A percentile compares a stretch with the other conserved stretches of the same genome.
phyloP scores from a whole-genome alignment of 2,329 filamentous ascomycete genomes.

The Fusarium sp. region DNA sequence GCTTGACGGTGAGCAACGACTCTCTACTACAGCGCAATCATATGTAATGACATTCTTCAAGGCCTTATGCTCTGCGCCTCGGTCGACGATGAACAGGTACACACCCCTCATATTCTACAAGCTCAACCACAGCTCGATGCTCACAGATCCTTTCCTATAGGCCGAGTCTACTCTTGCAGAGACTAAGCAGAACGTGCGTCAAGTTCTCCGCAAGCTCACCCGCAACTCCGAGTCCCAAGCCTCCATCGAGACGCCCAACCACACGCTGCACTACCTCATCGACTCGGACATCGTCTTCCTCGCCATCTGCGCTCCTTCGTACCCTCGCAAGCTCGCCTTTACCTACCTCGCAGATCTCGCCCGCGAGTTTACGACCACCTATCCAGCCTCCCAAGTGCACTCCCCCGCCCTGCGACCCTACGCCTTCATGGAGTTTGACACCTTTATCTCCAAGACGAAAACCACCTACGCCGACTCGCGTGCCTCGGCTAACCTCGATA shows the following conservation, averaged over 20 bases:
- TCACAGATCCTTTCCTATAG: constrained; percentile 32
- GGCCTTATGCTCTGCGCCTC: constrained; percentile 95
- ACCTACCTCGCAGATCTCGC: constrained; percentile 96
- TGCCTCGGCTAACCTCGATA: constrained; percentile 91
- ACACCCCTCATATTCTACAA: constrained; percentile 47
- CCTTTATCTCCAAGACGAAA: constrained; percentile 92
- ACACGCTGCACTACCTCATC: constrained; percentile 92
- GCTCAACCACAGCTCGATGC: neutral
- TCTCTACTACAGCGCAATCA: neutral
- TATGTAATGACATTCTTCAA: constrained; percentile 54
- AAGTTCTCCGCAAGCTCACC: constrained; percentile 88
- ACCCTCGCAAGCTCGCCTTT: constrained; percentile 98
- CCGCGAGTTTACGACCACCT: constrained; percentile 89
- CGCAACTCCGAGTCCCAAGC: constrained; percentile 92
- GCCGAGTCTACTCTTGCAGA: constrained; percentile 83
- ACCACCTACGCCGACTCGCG: constrained; percentile 93
- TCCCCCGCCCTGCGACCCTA: constrained; percentile 85
- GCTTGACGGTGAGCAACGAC: constrained; percentile 76
- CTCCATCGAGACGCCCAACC: constrained; percentile 85
- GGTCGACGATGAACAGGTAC: constrained; percentile 87
- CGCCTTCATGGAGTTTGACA: constrained; percentile 98
- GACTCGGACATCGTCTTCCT: constrained; percentile 87
- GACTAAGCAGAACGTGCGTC: constrained; percentile 90
- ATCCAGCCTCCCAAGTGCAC: constrained; percentile 79
- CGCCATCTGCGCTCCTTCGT: constrained; percentile 91